Evolutionary conservation across 495 filamentous ascomycete species (phyloP).

Genomic region (Bacidia rubella): DNA sequence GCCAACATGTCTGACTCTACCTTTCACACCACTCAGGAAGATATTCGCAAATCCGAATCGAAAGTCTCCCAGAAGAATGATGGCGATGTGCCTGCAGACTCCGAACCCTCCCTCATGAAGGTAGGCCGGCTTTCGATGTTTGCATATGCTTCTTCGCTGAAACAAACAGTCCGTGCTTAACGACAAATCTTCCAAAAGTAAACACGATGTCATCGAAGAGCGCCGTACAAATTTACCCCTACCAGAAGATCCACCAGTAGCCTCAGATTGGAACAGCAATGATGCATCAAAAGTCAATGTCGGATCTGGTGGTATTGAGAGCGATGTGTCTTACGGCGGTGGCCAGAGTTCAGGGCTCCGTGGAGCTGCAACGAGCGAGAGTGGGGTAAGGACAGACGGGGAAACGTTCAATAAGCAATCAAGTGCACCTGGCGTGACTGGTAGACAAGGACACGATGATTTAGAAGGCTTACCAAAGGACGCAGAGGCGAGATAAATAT

Average conservation of each 20-base stretch:
- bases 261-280: slow-evolving; percentile 63
- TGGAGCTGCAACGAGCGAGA: slow-evolving; percentile 47
- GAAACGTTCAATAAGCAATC: slow-evolving; percentile 29
- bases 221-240: slow-evolving; percentile 59
- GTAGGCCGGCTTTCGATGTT: slow-evolving; percentile 8
- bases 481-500: slow-evolving; percentile 28
- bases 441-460: slow-evolving; percentile 41
- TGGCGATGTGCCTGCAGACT: slow-evolving; percentile 32
- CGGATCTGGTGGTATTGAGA: slow-evolving; percentile 42
- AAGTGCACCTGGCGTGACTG: slow-evolving; percentile 29
- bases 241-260: slow-evolving; percentile 58
- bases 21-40: slow-evolving; percentile 38
- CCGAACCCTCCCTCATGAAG: slow-evolving; percentile 36
- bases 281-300: slow-evolving; percentile 56
- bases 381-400: slow-evolving; percentile 39
- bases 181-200: slow-evolving; percentile 33
- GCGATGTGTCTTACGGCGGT: slow-evolving; percentile 37
- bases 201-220: slow-evolving; percentile 50
- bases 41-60: slow-evolving; percentile 40
- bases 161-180: slow-evolving; percentile 32
- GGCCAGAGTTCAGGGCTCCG: slow-evolving; percentile 39
- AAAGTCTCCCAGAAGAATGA: slow-evolving; percentile 27
- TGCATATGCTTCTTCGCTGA: not conserved
- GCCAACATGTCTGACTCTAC: slow-evolving; percentile 36
- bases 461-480: slow-evolving; percentile 38